A percentile compares a stretch with the other conserved stretches of the same genome.
Evolutionary conservation across 1,284 basidiomycete species (phyloP).

Genomic region (Boletus subluridellus): DNA sequence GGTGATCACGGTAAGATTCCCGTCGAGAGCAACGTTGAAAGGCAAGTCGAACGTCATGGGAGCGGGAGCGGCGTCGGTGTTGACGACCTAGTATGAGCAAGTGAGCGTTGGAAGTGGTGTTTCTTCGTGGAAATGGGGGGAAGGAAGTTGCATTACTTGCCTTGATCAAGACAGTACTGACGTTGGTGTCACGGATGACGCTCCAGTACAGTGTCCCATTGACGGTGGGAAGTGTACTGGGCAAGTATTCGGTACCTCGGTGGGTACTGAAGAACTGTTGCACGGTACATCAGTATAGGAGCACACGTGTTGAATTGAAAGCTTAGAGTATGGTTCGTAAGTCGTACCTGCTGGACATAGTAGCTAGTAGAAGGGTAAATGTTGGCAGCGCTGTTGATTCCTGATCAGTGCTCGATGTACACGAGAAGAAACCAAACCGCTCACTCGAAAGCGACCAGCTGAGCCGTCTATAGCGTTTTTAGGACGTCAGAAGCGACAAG

Average conservation of each 20-base stretch:
- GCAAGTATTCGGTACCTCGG: background rate
- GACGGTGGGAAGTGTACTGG: background rate
- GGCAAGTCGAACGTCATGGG: background rate
- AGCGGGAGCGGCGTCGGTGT: background rate
- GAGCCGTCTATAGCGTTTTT: background rate
- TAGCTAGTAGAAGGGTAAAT: background rate
- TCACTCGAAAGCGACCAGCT: background rate
- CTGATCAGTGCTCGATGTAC: background rate
- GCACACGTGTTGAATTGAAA: background rate
- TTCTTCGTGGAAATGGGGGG: background rate
- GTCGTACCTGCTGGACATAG: background rate
- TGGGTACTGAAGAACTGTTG: background rate
- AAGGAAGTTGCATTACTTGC: background rate
- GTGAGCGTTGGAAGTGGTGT: background rate
- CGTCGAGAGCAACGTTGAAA: background rate
- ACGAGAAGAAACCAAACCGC: background rate
- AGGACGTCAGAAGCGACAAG: background rate
- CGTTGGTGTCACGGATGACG: background rate
- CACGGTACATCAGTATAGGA: background rate
- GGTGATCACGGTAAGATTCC: background rate
- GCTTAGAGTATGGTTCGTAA: too few relatives aligned
- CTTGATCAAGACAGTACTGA: background rate
- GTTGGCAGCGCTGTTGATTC: background rate
- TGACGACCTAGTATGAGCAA: background rate
- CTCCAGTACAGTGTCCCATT: background rate